phyloP scores from a whole-genome alignment of 2,329 filamentous ascomycete species.

The Alternaria gaisen region DNA sequence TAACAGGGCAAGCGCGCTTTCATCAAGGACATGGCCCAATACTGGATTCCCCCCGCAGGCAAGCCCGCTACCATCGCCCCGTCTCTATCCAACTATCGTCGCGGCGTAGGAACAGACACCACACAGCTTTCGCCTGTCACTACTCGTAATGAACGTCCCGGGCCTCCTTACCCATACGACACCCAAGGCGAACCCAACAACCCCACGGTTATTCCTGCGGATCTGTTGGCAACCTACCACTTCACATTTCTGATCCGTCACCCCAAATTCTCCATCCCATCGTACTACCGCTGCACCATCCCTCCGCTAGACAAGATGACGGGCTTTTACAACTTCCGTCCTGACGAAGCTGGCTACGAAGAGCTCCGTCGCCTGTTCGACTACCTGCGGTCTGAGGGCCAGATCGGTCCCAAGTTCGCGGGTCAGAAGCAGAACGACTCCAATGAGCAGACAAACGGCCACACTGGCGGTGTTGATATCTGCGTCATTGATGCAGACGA shows the following conservation, averaged over 20 bases:
- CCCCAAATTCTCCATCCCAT: slow-evolving; percentile 89
- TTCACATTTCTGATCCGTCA: slow-evolving; percentile 98
- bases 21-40: slow-evolving; percentile 98
- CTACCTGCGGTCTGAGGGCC: slow-evolving; percentile 73
- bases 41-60: slow-evolving; percentile 79
- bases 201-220: slow-evolving; percentile 82
- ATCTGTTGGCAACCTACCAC: slow-evolving; percentile 81
- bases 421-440: slow-evolving; percentile 52
- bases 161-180: slow-evolving; percentile 65
- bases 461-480: slow-evolving; percentile 65
- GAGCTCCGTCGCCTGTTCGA: slow-evolving; percentile 90
- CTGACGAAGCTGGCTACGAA: slow-evolving; percentile 86
- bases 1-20: slow-evolving; percentile 86
- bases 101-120: slow-evolving; percentile 66
- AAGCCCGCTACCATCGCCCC: slow-evolving; percentile 76
- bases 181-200: slow-evolving; percentile 73
- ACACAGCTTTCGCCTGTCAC: slow-evolving; percentile 47
- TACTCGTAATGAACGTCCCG: slow-evolving; percentile 30
- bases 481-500: slow-evolving; percentile 95
- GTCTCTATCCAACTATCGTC: slow-evolving; percentile 71
- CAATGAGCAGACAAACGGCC: slow-evolving; percentile 41
- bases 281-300: slow-evolving; percentile 92
- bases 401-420: slow-evolving; percentile 75
- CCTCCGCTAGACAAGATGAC: slow-evolving; percentile 84
- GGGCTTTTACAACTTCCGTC: slow-evolving; percentile 86